Base-by-base conservation (phyloP, 257 asterid species). In the Fraxinus quadrangulata region DNA sequence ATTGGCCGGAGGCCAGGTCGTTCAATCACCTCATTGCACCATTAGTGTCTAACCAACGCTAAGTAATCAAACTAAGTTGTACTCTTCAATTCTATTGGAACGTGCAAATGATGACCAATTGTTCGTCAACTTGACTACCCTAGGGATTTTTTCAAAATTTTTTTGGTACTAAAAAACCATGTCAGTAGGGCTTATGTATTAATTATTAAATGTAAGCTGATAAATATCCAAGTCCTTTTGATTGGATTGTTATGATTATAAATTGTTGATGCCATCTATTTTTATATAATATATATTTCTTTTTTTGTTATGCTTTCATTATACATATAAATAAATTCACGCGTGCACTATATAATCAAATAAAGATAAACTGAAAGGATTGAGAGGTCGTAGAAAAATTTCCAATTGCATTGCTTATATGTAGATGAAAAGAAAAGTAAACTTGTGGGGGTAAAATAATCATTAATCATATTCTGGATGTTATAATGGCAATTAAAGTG, bases 11-110 rank as follows among this genome's bases (percentile, higher is more conserved):
- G 39, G 39, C 74, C 79, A 77, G 24, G 86, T 77, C 19, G 73
- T 83, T 24, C 87, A 84, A 8, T 70, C 93, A 28, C 63, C 92
- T 76, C 88, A 78, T 54, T 88, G 84, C 30, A 84, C 95, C 14
- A 89, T 91, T 72, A 82, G 59, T 34, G 94, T 92, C 72, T 90
- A 88, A 76, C 30, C 36, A 39, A 71, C 47, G 17, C 67, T 63
- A 73, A 6, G 21, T 59, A 59, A 21, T 79, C 31, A 51, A 51
- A 83, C 34, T 34, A 76, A 76, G 76, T 78, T 37, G n/a, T 78
- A 83, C n/a, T 16, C 2, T 49, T 49, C 21, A 17, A 24, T 51
- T 51, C 8, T 4, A 16, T 51, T 1, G 2, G 1, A 51, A 14
- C 21, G 63, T 51, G 21, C 1, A 1, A 11, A 40, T 40, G 47